Conservation (phyloP, 2,329 filamentous ascomycete species). For the Xylariaceae sp. region DNA sequence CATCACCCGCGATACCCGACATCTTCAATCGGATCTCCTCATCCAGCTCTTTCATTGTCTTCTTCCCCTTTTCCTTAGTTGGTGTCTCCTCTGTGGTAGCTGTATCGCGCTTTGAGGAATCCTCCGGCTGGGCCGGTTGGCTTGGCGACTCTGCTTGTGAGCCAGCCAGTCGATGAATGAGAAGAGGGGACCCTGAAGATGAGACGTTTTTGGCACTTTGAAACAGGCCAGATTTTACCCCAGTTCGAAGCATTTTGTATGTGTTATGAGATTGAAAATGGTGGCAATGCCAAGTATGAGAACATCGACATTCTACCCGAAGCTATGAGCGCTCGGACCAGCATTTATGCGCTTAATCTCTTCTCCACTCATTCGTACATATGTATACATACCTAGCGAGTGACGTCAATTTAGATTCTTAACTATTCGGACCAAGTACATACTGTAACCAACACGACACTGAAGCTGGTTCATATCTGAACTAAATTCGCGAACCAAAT, state of each 20-base stretch:
- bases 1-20: slow-evolving; percentile 68
- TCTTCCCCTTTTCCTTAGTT: not conserved
- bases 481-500: too few relatives aligned
- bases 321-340: too few relatives aligned
- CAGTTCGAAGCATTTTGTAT: not conserved
- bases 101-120: not conserved
- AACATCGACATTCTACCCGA: too few relatives aligned
- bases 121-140: not conserved
- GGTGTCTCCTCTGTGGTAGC: not conserved
- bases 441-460: too few relatives aligned
- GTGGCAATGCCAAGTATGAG: too few relatives aligned
- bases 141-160: not conserved
- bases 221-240: not conserved
- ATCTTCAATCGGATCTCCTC: slow-evolving; percentile 59
- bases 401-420: too few relatives aligned
- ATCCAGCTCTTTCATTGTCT: slow-evolving; percentile 2
- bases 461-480: too few relatives aligned
- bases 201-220: not conserved
- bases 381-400: too few relatives aligned
- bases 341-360: too few relatives aligned
- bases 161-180: not conserved
- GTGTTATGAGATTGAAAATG: too few relatives aligned
- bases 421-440: too few relatives aligned
- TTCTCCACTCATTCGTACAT: too few relatives aligned
- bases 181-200: not conserved